Evolutionary conservation across 2,329 filamentous ascomycete genomes (phyloP), one percentile per base, ranked within the genome.

Genomic region (Cladosporium sp.): DNA sequence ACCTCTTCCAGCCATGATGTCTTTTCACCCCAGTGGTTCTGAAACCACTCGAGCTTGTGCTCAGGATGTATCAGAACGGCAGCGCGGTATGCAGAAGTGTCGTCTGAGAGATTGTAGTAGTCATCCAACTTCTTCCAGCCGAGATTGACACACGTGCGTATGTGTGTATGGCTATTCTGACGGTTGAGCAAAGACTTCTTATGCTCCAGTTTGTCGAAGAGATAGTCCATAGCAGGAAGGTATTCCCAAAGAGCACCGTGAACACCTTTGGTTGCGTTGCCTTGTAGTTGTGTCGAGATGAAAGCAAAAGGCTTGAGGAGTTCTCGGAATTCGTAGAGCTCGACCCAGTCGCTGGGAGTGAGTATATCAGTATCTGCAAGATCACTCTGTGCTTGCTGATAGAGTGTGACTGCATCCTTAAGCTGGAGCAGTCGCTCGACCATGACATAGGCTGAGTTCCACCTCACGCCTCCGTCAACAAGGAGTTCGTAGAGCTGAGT

Each of bases 71-170:
- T 30, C 30, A 57, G 39, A 25, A 57, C 25, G 18, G 54, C 58
- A 3, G 49, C 14, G 23, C 23, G 23, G 14, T 49, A 60, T 3
- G 58, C 58, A 18, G 39, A 39, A 11, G 23, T 60, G 34, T 16
- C 23, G 34, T 60, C 58, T 18, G 14, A 49, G 14, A 48, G n/a
- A 7, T 36, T n/a, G 39, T 60, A 60, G 21, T 60, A 60, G 36
- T 60, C n/a, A 8, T 60, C 58, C 16, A 60, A 39, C 58, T 60
- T 60, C 46, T 60, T 26, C 58, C 25, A 60, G 25, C 39, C 58
- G 13, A 60, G 58, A 13, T 60, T 60, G 36, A 60, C 36, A 60
- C 58, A 48, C 25, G 46, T 28, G 23, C 25, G 34, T 25, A 60
- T 34, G 58, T 60, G 25, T 58, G 46, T 25, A 21, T 49, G 46